Evolutionary conservation across 768 basidiomycete genomes (phyloP).

Genomic region (Lactarius psammicola): DNA sequence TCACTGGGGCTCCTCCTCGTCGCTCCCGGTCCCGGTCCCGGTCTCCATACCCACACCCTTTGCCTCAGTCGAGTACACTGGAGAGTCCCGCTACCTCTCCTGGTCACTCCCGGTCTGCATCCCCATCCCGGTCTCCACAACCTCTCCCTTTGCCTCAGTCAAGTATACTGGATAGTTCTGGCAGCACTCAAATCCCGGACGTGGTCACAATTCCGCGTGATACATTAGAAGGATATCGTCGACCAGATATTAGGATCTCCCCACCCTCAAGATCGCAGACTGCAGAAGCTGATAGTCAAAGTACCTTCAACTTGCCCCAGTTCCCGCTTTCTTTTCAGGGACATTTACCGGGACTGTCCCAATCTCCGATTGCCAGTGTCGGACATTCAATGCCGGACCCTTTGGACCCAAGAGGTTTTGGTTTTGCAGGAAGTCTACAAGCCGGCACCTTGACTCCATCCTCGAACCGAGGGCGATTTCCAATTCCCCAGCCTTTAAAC

Average conservation of each 20-base stretch:
- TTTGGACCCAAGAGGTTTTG: too few species aligned
- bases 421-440: not conserved
- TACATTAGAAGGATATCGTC: not conserved
- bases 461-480: not conserved
- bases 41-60: too few species aligned
- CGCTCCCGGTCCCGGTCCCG: not conserved
- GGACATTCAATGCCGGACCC: not conserved
- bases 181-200: not conserved
- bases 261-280: slow-evolving; percentile 8
- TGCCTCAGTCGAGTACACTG: too few species aligned
- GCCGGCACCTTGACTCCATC: not conserved
- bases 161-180: not conserved
- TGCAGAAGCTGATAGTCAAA: not conserved
- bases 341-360: not conserved
- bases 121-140: not conserved
- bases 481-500: not conserved
- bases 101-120: too few species aligned
- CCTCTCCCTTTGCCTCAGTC: not conserved
- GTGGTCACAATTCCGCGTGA: not conserved
- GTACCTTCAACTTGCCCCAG: not conserved
- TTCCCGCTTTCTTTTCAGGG: not conserved
- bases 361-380: not conserved
- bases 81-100: too few species aligned
- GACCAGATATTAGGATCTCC: not conserved
- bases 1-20: slow-evolving; percentile 1